Conservation (phyloP, 257 asterid genomes). For the Fraxinus americana region DNA sequence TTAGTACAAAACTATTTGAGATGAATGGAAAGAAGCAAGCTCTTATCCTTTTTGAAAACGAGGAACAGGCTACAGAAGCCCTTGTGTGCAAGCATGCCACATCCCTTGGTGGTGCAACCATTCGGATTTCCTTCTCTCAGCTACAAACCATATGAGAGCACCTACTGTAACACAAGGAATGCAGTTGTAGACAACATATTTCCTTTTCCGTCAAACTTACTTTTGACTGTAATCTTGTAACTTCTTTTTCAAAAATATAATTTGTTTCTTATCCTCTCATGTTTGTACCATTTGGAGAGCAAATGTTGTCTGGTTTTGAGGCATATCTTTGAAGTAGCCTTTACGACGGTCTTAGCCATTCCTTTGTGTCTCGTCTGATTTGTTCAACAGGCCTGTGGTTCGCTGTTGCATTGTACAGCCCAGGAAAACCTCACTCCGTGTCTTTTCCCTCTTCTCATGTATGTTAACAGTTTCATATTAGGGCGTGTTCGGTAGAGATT, state of each 20-base stretch:
- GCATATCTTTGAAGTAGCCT: not conserved
- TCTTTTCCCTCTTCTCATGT: not conserved
- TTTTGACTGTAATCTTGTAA: conserved; percentile 20
- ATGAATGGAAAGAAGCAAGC: conserved; percentile 97
- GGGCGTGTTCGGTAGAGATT: too few species aligned
- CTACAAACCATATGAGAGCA: conserved; percentile 72
- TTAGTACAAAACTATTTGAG: conserved; percentile 75
- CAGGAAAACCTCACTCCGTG: not conserved
- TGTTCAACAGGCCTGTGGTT: not conserved
- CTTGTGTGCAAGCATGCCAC: conserved; percentile 98
- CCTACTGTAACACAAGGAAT: conserved; percentile 16
- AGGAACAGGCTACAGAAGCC: conserved; percentile 97
- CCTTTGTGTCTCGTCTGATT: not conserved
- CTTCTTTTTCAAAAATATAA: not conserved
- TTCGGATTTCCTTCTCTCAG: conserved; percentile 94
- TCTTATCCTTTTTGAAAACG: conserved; percentile 83
- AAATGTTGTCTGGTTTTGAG: not conserved
- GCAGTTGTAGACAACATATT: conserved; percentile 32
- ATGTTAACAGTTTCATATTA: not conserved
- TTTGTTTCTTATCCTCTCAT: not conserved
- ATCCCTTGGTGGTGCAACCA: conserved; percentile 76
- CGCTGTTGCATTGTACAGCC: not conserved
- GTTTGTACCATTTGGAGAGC: conserved; percentile 14
- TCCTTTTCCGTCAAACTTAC: conserved; percentile 17
- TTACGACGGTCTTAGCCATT: not conserved